phyloP scores from a whole-genome alignment of 2,329 filamentous ascomycete genomes.

The Aspergillus fumigatus region DNA sequence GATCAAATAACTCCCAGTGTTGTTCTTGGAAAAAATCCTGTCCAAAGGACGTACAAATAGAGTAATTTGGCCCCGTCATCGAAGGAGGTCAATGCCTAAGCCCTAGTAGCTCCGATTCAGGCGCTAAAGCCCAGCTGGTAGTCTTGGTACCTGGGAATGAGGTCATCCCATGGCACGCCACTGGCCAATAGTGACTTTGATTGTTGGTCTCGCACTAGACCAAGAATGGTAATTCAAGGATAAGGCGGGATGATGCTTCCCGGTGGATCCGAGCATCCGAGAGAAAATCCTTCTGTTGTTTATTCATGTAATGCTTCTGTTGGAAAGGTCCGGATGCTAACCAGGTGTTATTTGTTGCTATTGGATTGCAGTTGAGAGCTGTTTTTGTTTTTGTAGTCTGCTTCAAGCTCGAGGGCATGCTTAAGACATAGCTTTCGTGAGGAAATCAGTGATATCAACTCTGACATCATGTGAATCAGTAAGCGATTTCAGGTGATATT shows the following conservation, averaged over 20 bases:
- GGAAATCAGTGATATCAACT: neutral
- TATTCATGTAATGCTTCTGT: neutral
- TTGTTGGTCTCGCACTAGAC: constrained; percentile 1
- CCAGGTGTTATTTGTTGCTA: neutral
- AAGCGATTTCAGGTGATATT: neutral
- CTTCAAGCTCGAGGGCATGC: neutral
- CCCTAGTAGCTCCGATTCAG: constrained; percentile 5
- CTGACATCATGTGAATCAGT: neutral
- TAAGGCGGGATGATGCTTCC: neutral
- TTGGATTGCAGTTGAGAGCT: neutral
- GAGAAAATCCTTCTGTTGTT: neutral
- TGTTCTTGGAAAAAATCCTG: neutral
- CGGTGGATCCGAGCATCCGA: constrained; percentile 14
- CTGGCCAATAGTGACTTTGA: constrained; percentile 11
- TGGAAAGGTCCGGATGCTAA: neutral
- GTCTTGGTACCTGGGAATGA: constrained; percentile 17
- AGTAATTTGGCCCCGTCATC: neutral
- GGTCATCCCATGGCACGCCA: constrained; percentile 12
- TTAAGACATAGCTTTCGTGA: neutral
- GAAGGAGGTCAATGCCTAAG: neutral
- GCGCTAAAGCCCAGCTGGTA: constrained; percentile 11
- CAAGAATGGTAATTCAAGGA: neutral
- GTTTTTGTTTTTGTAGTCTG: neutral
- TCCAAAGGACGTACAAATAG: neutral
- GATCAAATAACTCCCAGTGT: no score